Conservation (phyloP, 306 rosid species). For the Cicer arietinum region DNA sequence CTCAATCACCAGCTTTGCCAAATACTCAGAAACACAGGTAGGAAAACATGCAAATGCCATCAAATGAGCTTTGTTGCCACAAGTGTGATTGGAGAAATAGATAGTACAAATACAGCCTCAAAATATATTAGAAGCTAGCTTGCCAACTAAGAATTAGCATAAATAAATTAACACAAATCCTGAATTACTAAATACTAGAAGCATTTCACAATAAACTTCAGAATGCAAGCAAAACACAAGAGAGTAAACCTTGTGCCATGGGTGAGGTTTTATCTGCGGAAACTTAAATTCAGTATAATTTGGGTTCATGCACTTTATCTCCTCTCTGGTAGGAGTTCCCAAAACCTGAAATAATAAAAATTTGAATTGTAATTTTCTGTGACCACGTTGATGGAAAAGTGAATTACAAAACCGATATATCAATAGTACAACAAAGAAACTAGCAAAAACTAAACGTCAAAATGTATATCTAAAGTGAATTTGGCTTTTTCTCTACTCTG, state of each 20-base stretch:
- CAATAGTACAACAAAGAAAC: conserved; percentile 32
- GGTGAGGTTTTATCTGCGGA: conserved; percentile 99
- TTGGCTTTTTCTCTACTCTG: conserved; percentile 20
- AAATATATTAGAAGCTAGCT: conserved; percentile 18
- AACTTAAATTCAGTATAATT: conserved; percentile 95
- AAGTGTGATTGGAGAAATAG: background rate
- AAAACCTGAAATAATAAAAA: conserved; percentile 66
- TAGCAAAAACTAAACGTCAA: conserved; percentile 20
- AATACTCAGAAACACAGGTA: background rate
- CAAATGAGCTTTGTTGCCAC: conserved; percentile 7
- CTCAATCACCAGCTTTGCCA: conserved; percentile 30
- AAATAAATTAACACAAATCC: conserved; percentile 30
- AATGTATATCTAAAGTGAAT: conserved; percentile 10
- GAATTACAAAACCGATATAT: background rate
- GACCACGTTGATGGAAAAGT: conserved; percentile 8
- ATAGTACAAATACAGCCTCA: conserved; percentile 8
- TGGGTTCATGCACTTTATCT: conserved; percentile 99
- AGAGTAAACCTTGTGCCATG: conserved; percentile 90
- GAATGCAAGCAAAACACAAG: conserved; percentile 31
- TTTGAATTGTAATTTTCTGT: background rate
- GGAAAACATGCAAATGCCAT: conserved; percentile 31
- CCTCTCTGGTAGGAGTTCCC: conserved; percentile 99
- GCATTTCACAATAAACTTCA: conserved; percentile 33
- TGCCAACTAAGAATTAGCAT: conserved; percentile 23
- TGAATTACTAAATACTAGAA: conserved; percentile 12